phyloP scores from a whole-genome alignment of 2,329 filamentous ascomycete species.

The Canariomyces notabilis region DNA sequence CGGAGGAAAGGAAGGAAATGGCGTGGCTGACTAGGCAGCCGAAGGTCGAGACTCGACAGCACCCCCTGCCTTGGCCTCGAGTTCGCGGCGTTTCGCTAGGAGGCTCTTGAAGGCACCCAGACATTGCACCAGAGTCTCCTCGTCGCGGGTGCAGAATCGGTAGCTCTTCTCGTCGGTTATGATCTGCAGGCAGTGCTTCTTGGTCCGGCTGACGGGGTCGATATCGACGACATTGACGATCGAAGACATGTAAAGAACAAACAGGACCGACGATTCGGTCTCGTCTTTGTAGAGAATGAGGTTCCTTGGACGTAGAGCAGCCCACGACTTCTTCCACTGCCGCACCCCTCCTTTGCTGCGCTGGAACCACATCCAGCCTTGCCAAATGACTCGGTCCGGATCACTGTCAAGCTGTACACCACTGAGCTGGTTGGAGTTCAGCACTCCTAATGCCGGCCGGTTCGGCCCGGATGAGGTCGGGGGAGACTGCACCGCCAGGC shows the following conservation, averaged over 20 bases:
- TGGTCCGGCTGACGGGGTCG: conserved; percentile 78
- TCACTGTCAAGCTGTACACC: conserved; percentile 56
- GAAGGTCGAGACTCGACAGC: conserved; percentile 10
- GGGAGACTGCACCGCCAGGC: conserved; percentile 39
- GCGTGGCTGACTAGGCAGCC: conserved; percentile 2
- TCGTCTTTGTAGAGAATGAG: conserved; percentile 92
- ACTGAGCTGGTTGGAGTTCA: conserved; percentile 59
- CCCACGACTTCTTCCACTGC: conserved; percentile 95
- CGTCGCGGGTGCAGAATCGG: conserved; percentile 70
- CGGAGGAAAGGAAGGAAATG: conserved; percentile 13
- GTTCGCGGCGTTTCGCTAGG: conserved; percentile 63
- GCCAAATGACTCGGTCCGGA: conserved; percentile 85
- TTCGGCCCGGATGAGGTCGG: conserved; percentile 29
- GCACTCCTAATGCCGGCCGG: conserved; percentile 36
- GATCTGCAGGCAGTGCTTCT: conserved; percentile 82
- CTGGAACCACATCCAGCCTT: conserved; percentile 82
- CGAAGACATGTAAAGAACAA: conserved; percentile 71
- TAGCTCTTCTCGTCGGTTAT: conserved; percentile 89
- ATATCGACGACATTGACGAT: conserved; percentile 92
- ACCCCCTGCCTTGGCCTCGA: conserved; percentile 46
- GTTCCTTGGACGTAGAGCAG: conserved; percentile 78
- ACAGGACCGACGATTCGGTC: conserved; percentile 78
- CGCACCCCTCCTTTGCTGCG: conserved; percentile 77
- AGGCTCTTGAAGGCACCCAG: conserved; percentile 89
- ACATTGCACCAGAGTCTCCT: conserved; percentile 78